Evolutionary conservation across 208 protist species (phyloP).

Genomic region (Vickermania spadyakhi): DNA sequence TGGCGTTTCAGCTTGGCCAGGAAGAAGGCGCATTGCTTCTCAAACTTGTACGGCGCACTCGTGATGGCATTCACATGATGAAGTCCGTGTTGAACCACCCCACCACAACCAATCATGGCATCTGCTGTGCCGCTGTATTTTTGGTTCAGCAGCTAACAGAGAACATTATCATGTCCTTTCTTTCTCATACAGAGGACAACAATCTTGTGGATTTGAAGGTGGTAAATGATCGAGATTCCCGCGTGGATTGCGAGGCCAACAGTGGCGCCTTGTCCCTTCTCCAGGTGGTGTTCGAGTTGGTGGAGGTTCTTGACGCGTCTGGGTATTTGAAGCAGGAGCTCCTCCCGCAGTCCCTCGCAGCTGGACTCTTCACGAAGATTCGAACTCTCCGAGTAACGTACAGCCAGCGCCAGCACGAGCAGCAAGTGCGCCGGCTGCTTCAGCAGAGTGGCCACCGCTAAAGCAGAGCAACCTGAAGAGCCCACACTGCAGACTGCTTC

Average conservation of each 20-base stretch:
- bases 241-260: neutral
- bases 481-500: too few relatives aligned
- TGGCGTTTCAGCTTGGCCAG: slow-evolving; percentile 53
- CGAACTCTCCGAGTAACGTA: slow-evolving; percentile 48
- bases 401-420: slow-evolving; percentile 34
- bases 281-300: slow-evolving; percentile 39
- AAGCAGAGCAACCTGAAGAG: too few relatives aligned
- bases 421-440: slow-evolving; percentile 10
- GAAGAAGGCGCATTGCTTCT: slow-evolving; percentile 39
- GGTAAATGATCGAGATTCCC: neutral
- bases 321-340: slow-evolving; percentile 43
- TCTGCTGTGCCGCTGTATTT: slow-evolving; percentile 36
- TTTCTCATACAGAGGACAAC: slow-evolving; percentile 1
- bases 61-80: slow-evolving; percentile 34
- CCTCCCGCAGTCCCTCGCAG: slow-evolving; percentile 30
- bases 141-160: slow-evolving; percentile 41
- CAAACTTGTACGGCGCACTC: slow-evolving; percentile 18
- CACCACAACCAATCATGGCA: slow-evolving; percentile 18
- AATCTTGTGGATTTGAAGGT: slow-evolving; percentile 5
- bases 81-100: neutral
- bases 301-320: slow-evolving; percentile 42
- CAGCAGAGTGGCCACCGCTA: neutral
- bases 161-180: slow-evolving; percentile 38
- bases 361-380: slow-evolving; percentile 36
- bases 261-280: slow-evolving; percentile 10